Evolutionary conservation across 2,329 filamentous ascomycete genomes (phyloP).

Genomic region (Immersiporthe knoxdaviesiana): DNA sequence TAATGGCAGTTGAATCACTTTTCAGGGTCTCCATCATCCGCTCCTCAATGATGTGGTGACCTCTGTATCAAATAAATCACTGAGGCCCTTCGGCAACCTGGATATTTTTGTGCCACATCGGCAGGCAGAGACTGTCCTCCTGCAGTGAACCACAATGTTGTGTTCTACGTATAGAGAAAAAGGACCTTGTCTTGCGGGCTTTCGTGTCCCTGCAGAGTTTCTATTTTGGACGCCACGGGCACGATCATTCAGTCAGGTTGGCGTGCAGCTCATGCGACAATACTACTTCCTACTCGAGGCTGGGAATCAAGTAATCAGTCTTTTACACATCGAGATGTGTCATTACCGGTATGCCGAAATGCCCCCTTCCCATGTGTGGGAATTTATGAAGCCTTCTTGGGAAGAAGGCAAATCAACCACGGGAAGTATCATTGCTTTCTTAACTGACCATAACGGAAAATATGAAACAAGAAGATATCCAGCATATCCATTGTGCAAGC

Average conservation of each 20-base stretch:
- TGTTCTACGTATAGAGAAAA: not conserved
- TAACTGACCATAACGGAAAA: not conserved
- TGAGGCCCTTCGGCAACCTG: not conserved
- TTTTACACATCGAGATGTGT: not conserved
- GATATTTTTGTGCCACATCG: not conserved
- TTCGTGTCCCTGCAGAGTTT: not conserved
- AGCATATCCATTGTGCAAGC: not conserved
- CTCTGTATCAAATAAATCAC: not conserved
- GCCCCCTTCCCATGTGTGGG: not conserved
- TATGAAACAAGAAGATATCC: constrained; percentile 4
- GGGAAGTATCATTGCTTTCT: not conserved
- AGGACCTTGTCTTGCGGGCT: not conserved
- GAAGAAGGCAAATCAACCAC: not conserved
- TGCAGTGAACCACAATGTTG: not conserved
- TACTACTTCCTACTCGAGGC: not conserved
- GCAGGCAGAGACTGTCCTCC: not conserved
- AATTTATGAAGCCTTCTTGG: no score
- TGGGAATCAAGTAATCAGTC: not conserved
- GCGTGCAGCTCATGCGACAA: not conserved
- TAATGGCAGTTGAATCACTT: not conserved
- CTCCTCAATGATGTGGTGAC: not conserved
- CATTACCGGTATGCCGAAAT: not conserved
- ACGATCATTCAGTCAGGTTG: not conserved
- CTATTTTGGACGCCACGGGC: not conserved
- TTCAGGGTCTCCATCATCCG: not conserved